A percentile compares a stretch with the other conserved stretches of the same genome.
phyloP scores from a whole-genome alignment of 371 early-diverging fungal genomes.

The Haplosporangium sp. region DNA sequence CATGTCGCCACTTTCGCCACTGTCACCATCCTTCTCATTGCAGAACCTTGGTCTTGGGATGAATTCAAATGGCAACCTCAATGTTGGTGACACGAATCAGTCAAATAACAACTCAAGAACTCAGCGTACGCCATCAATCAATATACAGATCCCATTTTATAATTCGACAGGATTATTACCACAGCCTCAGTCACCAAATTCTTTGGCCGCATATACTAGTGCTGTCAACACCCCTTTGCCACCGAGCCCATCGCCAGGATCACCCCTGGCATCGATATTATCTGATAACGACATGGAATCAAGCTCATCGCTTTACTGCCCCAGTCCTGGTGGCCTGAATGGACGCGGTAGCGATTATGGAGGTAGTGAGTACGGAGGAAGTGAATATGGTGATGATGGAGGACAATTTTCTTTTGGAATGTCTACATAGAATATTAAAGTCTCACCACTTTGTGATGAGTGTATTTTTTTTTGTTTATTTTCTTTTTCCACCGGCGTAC shows the following conservation, averaged over 20 bases:
- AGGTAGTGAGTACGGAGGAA: slow-evolving; percentile 54
- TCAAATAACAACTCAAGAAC: slow-evolving; percentile 14
- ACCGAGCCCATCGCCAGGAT: slow-evolving; percentile 60
- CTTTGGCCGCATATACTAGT: slow-evolving; percentile 49
- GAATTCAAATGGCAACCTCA: slow-evolving; percentile 28
- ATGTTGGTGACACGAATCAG: slow-evolving; percentile 23
- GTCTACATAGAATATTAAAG: slow-evolving; percentile 16
- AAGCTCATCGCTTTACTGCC: slow-evolving; percentile 46
- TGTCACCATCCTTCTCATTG: slow-evolving; percentile 50
- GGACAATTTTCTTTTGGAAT: slow-evolving; percentile 40
- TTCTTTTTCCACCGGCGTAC: not conserved
- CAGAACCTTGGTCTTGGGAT: slow-evolving; percentile 49
- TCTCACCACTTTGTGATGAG: not conserved
- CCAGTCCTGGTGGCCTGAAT: slow-evolving; percentile 43
- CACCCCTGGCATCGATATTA: slow-evolving; percentile 55
- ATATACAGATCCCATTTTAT: slow-evolving; percentile 44
- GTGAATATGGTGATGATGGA: slow-evolving; percentile 52
- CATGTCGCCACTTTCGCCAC: slow-evolving; percentile 46
- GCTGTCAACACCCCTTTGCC: slow-evolving; percentile 62
- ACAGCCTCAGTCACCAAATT: slow-evolving; percentile 58
- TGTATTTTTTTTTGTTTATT: slow-evolving; percentile 1
- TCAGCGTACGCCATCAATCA: slow-evolving; percentile 35
- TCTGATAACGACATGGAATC: slow-evolving; percentile 62
- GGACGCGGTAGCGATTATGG: slow-evolving; percentile 42
- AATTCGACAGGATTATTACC: slow-evolving; percentile 40